phyloP scores from a whole-genome alignment of 495 filamentous ascomycete species.

The Penicillium turbatum region DNA sequence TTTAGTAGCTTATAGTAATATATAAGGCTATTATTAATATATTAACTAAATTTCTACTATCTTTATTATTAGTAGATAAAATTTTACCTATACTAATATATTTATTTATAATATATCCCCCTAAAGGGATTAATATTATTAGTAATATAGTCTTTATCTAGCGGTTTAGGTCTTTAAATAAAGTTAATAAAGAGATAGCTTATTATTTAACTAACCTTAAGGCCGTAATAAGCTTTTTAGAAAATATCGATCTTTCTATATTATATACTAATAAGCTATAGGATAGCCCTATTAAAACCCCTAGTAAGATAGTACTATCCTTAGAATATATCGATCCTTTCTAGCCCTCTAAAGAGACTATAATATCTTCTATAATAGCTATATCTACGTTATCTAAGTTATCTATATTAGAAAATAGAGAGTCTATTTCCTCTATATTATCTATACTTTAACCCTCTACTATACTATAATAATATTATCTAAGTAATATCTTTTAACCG shows the following conservation, averaged over 20 bases:
- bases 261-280: conserved; percentile 72
- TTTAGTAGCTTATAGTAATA: conserved; percentile 78
- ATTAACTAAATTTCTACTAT: conserved; percentile 65
- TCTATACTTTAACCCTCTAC: conserved; percentile 38
- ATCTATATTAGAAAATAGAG: conserved; percentile 31
- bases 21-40: conserved; percentile 95
- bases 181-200: conserved; percentile 89
- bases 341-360: conserved; percentile 23
- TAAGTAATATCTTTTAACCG: conserved; percentile 80
- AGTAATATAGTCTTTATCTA: conserved; percentile 94
- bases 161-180: conserved; percentile 79
- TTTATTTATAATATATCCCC: conserved; percentile 82
- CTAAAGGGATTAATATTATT: conserved; percentile 81
- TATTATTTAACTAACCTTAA: conserved; percentile 97
- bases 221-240: conserved; percentile 88
- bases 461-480: conserved; percentile 54
- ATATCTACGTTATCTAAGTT: conserved; percentile 35
- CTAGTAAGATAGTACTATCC: conserved; percentile 50
- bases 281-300: conserved; percentile 57
- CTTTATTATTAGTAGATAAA: conserved; percentile 93
- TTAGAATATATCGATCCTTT: conserved; percentile 33
- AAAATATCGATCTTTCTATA: conserved; percentile 91
- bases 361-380: conserved; percentile 32
- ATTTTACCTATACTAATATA: conserved; percentile 96
- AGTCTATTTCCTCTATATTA: conserved; percentile 36